Evolutionary conservation across 2,329 filamentous ascomycete genomes (phyloP), one percentile per base, ranked within the genome.

Genomic region (Fusarium pseudograminearum): DNA sequence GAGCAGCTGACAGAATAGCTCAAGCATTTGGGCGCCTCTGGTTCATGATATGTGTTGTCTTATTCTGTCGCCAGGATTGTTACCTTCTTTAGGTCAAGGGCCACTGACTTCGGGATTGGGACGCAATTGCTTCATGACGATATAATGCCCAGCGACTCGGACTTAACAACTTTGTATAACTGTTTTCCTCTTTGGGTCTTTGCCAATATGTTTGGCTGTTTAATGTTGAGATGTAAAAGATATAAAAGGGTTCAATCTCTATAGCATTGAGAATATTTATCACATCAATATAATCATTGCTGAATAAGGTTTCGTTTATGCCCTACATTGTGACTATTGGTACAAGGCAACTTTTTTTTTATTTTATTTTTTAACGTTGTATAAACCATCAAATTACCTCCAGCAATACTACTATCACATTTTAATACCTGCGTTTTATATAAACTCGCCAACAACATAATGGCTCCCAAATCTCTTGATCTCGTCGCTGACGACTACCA

Each of bases 391-490:
- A n/a, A n/a, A n/a, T n/a, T 22, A 47, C 14, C 45, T 33, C 38
- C 26, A 14, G 9, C 20, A 40, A 18, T 15, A 34, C 28, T 16
- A 30, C 28, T 30, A 45, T n/a, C 11, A 26, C 12, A 20, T 7
- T 31, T 15, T 44, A 10, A 16, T 44, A 38, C n/a, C n/a, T n/a
- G n/a, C 28, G 12, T 41, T 28, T 20, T n/a, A 36, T 1, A 26
- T 16, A 5, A 9, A 7, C 31, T 3, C 38, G 7, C 4, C 12
- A 18, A 9, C 7, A 34, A 28, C 53, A 47, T 20, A 40, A 75
- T 76, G 74, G 61, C 60, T 16, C 72, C 72, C 22, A 74, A 74
- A 41, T 74, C 72, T 28, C 57, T 74, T 42, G 61, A 74, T 16
- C 41, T 73, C 3, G 11, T 54, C 4, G 58, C 72, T 3, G 50